Base-by-base conservation (phyloP, 495 filamentous ascomycete genomes). In the Rostrohypoxylon terebratum region DNA sequence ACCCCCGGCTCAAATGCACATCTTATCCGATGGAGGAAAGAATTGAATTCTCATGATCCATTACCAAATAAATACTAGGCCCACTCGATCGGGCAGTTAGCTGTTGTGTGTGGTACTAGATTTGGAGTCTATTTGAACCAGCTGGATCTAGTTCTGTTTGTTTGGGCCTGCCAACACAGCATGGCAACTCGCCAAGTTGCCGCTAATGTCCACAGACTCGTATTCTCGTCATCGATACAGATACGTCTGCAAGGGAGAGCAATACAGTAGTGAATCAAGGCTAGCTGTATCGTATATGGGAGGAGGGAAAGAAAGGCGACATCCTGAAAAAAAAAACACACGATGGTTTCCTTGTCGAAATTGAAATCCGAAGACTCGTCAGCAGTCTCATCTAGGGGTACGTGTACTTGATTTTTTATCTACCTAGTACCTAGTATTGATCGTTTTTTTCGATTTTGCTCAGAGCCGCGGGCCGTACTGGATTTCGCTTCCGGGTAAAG, bases 401-500 rank as follows among this genome's bases (percentile, higher is more conserved):
- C 66, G 63, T 70, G 67, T 47, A 63, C 71, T 63, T 60, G 67
- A 67, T 63, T 69, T 68, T 63, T 69, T 68, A 61, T 69, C 54
- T 73, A n/a, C n/a, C n/a, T n/a, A n/a, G n/a, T n/a, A n/a, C n/a
- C n/a, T n/a, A n/a, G n/a, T n/a, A 58, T 61, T 42, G 34, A 45
- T 67, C 60, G 28, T 25, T 58, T 64, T 58, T 64, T 69, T 60
- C 23, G 48, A 53, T 14, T 36, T 21, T 50, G 40, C 31, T 50
- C 57, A 53, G 59, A n/a, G 7, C 23, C 51, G 3, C 54, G 69
- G 48, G 14, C 62, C 58, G 16, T 53, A 45, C 51, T 57, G 55
- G 48, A 55, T 13, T 59, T 63, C 59, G 68, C 63, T 50, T 60
- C 50, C 72, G 72, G 72, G 55, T 75, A 75, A 75, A 68, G 54